A percentile compares a stretch with the other conserved stretches of the same genome.
These are phyloP conservation scores for Globisporangium spinosum DNA, from an alignment of 352 stramenopile species.

Conservation along the genomic window DNA sequence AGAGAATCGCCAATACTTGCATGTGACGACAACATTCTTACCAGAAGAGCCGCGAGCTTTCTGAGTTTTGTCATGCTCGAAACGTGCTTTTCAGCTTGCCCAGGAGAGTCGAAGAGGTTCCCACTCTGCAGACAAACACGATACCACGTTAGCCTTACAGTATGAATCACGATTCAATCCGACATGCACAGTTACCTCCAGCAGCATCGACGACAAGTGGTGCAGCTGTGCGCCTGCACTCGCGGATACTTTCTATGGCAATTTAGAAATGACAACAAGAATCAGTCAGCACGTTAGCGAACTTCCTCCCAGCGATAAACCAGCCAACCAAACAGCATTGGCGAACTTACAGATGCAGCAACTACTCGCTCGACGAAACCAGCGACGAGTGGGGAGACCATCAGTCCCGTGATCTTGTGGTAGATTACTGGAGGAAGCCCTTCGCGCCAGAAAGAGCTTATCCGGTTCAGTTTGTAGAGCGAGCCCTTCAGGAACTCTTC, in stretches of 20 bases:
- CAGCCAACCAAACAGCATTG: not conserved
- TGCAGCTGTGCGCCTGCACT: slow-evolving; percentile 39
- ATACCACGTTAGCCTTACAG: not conserved
- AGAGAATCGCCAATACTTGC: not conserved
- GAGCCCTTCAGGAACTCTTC: slow-evolving; percentile 55
- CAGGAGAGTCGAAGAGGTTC: slow-evolving; percentile 40
- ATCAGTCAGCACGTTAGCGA: slow-evolving; percentile 4
- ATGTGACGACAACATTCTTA: slow-evolving; percentile 19
- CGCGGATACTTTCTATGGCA: slow-evolving; percentile 46
- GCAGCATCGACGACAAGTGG: slow-evolving; percentile 40
- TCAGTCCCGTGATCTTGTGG: slow-evolving; percentile 40
- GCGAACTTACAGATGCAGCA: slow-evolving; percentile 37
- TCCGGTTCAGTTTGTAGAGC: slow-evolving; percentile 64
- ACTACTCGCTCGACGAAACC: slow-evolving; percentile 54
- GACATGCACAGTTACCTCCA: slow-evolving; percentile 33
- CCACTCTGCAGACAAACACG: slow-evolving; percentile 28
- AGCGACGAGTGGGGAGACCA: slow-evolving; percentile 54
- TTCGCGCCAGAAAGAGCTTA: slow-evolving; percentile 63
- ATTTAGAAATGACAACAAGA: not conserved
- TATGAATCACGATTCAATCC: not conserved
- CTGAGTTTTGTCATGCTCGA: slow-evolving; percentile 43
- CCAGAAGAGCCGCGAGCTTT: slow-evolving; percentile 46
- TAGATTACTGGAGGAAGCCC: slow-evolving; percentile 52
- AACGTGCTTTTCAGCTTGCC: slow-evolving; percentile 53
- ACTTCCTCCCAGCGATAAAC: not conserved